Evolutionary conservation across 1,139 yeast species (phyloP).

Genomic region (Meyerozyma elateridarum): DNA sequence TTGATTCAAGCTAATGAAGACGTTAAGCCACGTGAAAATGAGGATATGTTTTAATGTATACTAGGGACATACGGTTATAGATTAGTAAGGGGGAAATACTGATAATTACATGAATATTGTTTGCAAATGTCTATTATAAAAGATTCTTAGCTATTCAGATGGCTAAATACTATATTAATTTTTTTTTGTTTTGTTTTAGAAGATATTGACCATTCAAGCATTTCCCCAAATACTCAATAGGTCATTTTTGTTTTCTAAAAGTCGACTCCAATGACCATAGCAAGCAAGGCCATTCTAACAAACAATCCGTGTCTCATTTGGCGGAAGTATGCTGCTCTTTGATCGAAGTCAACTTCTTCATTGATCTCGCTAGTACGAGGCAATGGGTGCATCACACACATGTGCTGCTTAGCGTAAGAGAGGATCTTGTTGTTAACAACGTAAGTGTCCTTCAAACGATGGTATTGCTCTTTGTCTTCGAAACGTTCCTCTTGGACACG

Average conservation of each 20-base stretch:
- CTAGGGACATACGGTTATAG: no score
- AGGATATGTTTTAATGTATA: conserved; percentile 6
- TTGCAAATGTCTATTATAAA: conserved; percentile 1
- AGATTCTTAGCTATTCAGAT: background rate
- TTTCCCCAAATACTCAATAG: conserved; percentile 13
- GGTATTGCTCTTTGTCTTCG: conserved; percentile 67
- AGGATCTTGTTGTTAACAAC: conserved; percentile 89
- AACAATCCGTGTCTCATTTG: conserved; percentile 98
- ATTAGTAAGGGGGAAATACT: no score
- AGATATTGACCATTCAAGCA: conserved; percentile 5
- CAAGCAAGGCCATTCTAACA: conserved; percentile 97
- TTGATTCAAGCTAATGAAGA: conserved; percentile 57
- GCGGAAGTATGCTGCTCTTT: conserved; percentile 98
- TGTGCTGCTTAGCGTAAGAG: conserved; percentile 91
- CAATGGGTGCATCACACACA: conserved; percentile 98
- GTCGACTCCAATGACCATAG: conserved; percentile 93
- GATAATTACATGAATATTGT: background rate
- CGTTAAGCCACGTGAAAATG: conserved; percentile 13
- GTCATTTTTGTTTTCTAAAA: conserved; percentile 29
- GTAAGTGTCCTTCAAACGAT: conserved; percentile 85
- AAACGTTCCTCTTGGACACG: conserved; percentile 98
- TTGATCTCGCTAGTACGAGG: conserved; percentile 96
- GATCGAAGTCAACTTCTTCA: conserved; percentile 98
- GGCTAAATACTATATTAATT: no score
- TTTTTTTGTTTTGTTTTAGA: conserved; percentile 6